A percentile compares a stretch with the other conserved stretches of the same genome.
These are phyloP conservation scores for Backusella circina DNA, from an alignment of 192 early-diverging fungal species.

Conservation along the genomic window DNA sequence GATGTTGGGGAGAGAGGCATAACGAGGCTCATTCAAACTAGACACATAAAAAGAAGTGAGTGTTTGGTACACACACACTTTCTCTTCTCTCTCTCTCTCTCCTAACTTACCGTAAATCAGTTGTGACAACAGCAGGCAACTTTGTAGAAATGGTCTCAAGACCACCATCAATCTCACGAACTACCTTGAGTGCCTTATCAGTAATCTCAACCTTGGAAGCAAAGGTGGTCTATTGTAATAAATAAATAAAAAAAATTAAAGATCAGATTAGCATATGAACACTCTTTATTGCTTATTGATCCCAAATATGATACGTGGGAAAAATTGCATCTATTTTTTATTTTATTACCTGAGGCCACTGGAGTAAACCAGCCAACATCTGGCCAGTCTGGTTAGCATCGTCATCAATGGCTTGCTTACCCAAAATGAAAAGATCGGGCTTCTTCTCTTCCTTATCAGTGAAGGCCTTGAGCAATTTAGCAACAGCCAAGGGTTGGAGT, in stretches of 20 bases:
- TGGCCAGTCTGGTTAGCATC: conserved; percentile 97
- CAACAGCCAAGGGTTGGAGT: conserved; percentile 86
- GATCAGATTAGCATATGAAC: conserved; percentile 3
- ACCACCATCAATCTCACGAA: conserved; percentile 97
- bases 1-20: conserved; percentile 92
- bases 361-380: conserved; percentile 95
- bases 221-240: conserved; percentile 77
- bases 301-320: conserved; percentile 14
- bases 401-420: conserved; percentile 99
- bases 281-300: not conserved
- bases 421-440: conserved; percentile 90
- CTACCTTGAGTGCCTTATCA: conserved; percentile 69
- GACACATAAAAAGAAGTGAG: conserved; percentile 7
- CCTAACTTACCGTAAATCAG: conserved; percentile 76
- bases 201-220: conserved; percentile 91
- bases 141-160: conserved; percentile 82
- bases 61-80: not conserved
- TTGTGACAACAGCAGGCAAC: conserved; percentile 92
- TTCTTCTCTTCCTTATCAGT: conserved; percentile 76
- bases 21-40: conserved; percentile 92
- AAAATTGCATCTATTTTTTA: not conserved
- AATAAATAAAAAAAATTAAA: conserved; percentile 6
- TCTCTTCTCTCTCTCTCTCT: not conserved
- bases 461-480: conserved; percentile 89
- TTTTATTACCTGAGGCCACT: conserved; percentile 80